Conservation (phyloP, 768 basidiomycete species). For the Fomitopsis serialis region DNA sequence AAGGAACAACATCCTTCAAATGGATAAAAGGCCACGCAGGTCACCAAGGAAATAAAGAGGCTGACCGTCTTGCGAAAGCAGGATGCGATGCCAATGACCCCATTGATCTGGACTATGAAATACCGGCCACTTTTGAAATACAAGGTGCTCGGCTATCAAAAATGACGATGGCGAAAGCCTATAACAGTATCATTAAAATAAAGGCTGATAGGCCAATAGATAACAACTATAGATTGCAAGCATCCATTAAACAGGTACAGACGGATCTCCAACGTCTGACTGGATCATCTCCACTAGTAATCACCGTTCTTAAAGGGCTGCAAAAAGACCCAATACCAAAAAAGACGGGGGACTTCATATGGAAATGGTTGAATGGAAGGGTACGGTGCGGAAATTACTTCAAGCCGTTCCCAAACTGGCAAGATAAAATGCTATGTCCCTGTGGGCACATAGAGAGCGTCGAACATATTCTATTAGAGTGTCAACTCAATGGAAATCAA, state of each 20-base stretch:
- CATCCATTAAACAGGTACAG: neutral
- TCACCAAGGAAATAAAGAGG: conserved; percentile 15
- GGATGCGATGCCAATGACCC: neutral
- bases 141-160: neutral
- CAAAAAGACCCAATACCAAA: neutral
- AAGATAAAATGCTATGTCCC: neutral
- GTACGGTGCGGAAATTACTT: conserved; percentile 1
- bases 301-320: neutral
- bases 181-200: neutral
- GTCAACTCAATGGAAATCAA: neutral
- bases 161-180: neutral
- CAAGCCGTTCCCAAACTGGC: neutral
- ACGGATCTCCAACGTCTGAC: neutral
- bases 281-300: neutral
- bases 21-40: conserved; percentile 24
- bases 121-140: neutral
- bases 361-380: conserved; percentile 1
- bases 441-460: neutral
- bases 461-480: conserved; percentile 5
- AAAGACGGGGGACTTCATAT: neutral
- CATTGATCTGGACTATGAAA: neutral
- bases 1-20: conserved; percentile 12
- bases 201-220: neutral
- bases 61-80: conserved; percentile 14
- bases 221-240: neutral